Evolutionary conservation across 768 basidiomycete species (phyloP).

Genomic region (Suillus subalutaceus): DNA sequence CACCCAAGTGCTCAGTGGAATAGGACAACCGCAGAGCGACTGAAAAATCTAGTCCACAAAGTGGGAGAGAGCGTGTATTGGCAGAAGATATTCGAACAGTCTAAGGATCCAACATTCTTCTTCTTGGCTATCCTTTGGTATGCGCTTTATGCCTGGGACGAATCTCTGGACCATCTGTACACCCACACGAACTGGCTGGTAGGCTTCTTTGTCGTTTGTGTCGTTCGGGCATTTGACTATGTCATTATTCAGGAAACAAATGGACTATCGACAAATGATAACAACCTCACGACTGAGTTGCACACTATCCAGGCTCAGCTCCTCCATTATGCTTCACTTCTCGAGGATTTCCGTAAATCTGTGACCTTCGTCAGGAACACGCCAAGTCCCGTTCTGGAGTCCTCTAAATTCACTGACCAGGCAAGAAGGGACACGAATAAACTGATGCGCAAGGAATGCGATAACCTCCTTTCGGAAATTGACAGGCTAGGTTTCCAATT

Average conservation of each 20-base stretch:
- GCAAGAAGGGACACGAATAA: conserved; percentile 25
- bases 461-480: conserved; percentile 51
- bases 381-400: conserved; percentile 49
- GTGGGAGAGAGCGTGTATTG: conserved; percentile 41
- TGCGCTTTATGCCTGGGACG: conserved; percentile 64
- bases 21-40: conserved; percentile 30
- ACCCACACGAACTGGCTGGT: conserved; percentile 54
- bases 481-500: conserved; percentile 40
- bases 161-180: conserved; percentile 55
- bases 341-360: conserved; percentile 56
- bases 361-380: conserved; percentile 52
- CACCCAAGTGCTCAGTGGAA: conserved; percentile 30
- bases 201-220: conserved; percentile 4
- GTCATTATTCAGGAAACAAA: conserved; percentile 43
- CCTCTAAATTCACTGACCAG: conserved; percentile 16
- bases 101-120: conserved; percentile 36
- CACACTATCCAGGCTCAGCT: conserved; percentile 61
- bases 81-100: conserved; percentile 33
- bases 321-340: conserved; percentile 56
- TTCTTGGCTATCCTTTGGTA: conserved; percentile 55
- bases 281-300: conserved; percentile 51
- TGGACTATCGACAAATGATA: conserved; percentile 40
- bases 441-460: conserved; percentile 49
- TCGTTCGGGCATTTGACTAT: conserved; percentile 1
- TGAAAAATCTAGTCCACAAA: conserved; percentile 33